Evolutionary conservation across 495 filamentous ascomycete genomes (phyloP), one percentile per base, ranked within the genome.

Genomic region (Aspergillus panamensis): DNA sequence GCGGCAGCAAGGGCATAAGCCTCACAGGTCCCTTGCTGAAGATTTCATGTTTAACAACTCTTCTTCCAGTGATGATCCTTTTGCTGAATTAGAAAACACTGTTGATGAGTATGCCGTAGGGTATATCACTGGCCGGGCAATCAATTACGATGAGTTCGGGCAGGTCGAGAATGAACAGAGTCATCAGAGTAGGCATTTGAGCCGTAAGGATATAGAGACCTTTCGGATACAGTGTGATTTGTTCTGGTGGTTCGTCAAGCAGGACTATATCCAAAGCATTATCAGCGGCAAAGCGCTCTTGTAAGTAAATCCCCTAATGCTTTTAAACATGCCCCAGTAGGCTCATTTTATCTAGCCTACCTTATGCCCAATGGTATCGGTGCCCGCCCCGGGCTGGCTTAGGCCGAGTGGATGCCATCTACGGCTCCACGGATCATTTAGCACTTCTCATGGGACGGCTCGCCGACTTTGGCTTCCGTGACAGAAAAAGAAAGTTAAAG

Each of bases 241-340:
- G 30, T 96, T 88, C 73, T 98, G 94, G 94, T 97, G 91, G 91
- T 98, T 88, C 71, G 85, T 80, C 53, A 95, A 96, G 73, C 92
- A 96, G 72, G 94, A 98, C 72, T 82, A 87, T 6, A 90, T 92
- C 63, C 93, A 97, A 69, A 92, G 91, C 66, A 80, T 97, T 56
- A 74, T 98, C 35, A 93, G 94, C 63, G 94, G 90, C 2, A 90
- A 91, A 58, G 78, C 80, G 49, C 78, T 92, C 31, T 84, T 96
- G 92, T 96, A 74, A 80, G 92, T 80, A 37, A 25, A 43, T 14
- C 14, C 6, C 40, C n/a, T 44, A 43, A 37, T 40, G 13, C 5
- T 54, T 10, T 12, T 51, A 39, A 0, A 19, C 16, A 40, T 16
- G n/a, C 32, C 31, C 1, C 35, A 13, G 48, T 32, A 35, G 51